Base-by-base conservation (phyloP, 2,329 filamentous ascomycete species). In the Cyphellophora europaea region DNA sequence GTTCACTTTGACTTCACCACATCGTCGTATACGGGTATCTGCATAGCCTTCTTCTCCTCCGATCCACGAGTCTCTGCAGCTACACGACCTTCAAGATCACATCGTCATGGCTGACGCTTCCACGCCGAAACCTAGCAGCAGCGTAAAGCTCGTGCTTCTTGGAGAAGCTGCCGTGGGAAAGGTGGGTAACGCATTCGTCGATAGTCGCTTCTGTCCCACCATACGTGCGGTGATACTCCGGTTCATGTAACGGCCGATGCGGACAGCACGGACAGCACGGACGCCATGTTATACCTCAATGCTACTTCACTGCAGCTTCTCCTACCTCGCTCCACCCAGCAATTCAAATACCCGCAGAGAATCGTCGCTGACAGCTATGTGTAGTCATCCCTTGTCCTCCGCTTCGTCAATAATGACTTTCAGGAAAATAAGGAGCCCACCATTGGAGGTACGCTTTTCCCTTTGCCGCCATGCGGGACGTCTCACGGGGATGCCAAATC, bases 381-480 rank as follows among this genome's bases (percentile, higher is more conserved):
- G 15, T 54, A 93, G 91, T 96, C 91, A 32, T 98, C 91, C 30
- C 79, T 98, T 40, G 91, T 98, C 45, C 74, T 98, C 57, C 86
- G 91, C 56, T 98, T 98, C 65, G 91, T 98, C 58, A 96, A 96
- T 73, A 91, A 98, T 67, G 89, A 96, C 65, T 98, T 98, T 56
- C 91, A 98, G 69, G 91, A 96, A 66, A 96, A 96, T 66, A 96
- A 96, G 71, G 91, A 98, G 62, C 91, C 91, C 43, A 98, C 91
- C 48, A 98, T 98, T 65, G 91, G 91, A 72, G 87, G 87, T 93
- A 73, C 47, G 72, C 41, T 29, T 17, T n/a, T n/a, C n/a, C n/a
- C n/a, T n/a, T n/a, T n/a, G n/a, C n/a, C n/a, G n/a, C n/a, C n/a
- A 16, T 11, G 29, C 10, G 23, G 19, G 23, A 16, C 29, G 30